A percentile compares a stretch with the other conserved stretches of the same genome.
These are phyloP conservation scores for Oryza longistaminata DNA, from an alignment of 176 grass and related monocot species.

Conservation along the genomic window DNA sequence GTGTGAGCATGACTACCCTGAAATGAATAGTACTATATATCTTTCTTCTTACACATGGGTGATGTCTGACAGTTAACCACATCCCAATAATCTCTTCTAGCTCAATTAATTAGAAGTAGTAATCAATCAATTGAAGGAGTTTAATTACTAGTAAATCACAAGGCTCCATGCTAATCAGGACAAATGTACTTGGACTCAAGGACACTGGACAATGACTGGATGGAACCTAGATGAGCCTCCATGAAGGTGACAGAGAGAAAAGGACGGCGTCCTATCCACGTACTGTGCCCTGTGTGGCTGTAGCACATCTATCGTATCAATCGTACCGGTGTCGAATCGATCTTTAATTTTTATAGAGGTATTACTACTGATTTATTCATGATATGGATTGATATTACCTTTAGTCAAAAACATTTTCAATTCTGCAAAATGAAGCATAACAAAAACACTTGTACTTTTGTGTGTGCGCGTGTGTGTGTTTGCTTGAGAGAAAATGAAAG, in stretches of 20 bases:
- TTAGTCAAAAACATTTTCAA: background rate
- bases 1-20: background rate
- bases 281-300: background rate
- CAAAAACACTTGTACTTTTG: background rate
- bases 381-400: conserved; percentile 24
- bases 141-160: conserved; percentile 26
- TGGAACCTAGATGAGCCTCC: conserved; percentile 31
- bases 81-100: conserved; percentile 14
- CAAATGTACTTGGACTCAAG: conserved; percentile 34
- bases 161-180: conserved; percentile 24
- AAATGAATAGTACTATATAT: background rate
- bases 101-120: background rate
- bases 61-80: conserved; percentile 41
- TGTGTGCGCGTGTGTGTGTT: background rate
- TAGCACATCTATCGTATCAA: conserved; percentile 7
- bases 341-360: background rate
- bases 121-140: background rate
- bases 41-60: background rate
- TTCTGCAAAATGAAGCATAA: background rate
- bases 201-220: conserved; percentile 16
- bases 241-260: background rate
- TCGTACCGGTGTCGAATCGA: conserved; percentile 9
- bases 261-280: background rate
- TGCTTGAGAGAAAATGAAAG: background rate
- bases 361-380: background rate